phyloP scores from a whole-genome alignment of 768 basidiomycete species.

The Grammothele lineata region DNA sequence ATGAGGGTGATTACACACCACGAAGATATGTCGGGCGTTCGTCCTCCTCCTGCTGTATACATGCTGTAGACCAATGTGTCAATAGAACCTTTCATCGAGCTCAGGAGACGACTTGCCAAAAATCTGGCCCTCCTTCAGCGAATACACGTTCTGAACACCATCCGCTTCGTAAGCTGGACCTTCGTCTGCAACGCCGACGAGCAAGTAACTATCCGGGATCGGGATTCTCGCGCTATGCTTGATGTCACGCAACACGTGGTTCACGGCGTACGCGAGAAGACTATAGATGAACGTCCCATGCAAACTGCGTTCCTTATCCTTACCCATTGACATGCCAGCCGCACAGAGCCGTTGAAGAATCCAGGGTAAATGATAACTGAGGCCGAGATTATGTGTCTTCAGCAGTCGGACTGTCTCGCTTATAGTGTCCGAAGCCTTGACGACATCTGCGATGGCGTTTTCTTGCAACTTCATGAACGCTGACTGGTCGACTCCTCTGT shows the following conservation, averaged over 20 bases:
- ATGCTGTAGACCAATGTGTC: constrained; percentile 35
- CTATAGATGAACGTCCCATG: constrained; percentile 22
- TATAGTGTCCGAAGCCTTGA: constrained; percentile 57
- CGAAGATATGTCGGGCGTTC: constrained; percentile 49
- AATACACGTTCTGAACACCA: constrained; percentile 50
- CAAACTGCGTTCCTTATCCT: constrained; percentile 9
- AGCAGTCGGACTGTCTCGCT: constrained; percentile 46
- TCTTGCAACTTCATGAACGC: constrained; percentile 63
- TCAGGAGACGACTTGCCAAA: constrained; percentile 43
- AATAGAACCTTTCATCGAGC: too few species aligned
- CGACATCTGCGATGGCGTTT: constrained; percentile 48
- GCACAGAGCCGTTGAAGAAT: constrained; percentile 48
- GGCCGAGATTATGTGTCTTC: constrained; percentile 41
- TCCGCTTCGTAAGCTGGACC: constrained; percentile 55
- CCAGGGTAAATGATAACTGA: constrained; percentile 43
- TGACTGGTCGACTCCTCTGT: constrained; percentile 56
- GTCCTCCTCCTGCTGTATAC: constrained; percentile 50
- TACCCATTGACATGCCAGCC: constrained; percentile 19
- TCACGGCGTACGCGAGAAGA: constrained; percentile 43
- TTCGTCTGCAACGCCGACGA: constrained; percentile 84
- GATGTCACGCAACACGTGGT: constrained; percentile 64
- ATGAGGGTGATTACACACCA: constrained; percentile 44
- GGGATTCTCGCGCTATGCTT: constrained; percentile 75
- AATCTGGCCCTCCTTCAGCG: constrained; percentile 53
- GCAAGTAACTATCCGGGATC: constrained; percentile 59